Evolutionary conservation across 495 filamentous ascomycete species (phyloP), one percentile per base, ranked within the genome.

Genomic region (Staphylotrichum tortipilum): DNA sequence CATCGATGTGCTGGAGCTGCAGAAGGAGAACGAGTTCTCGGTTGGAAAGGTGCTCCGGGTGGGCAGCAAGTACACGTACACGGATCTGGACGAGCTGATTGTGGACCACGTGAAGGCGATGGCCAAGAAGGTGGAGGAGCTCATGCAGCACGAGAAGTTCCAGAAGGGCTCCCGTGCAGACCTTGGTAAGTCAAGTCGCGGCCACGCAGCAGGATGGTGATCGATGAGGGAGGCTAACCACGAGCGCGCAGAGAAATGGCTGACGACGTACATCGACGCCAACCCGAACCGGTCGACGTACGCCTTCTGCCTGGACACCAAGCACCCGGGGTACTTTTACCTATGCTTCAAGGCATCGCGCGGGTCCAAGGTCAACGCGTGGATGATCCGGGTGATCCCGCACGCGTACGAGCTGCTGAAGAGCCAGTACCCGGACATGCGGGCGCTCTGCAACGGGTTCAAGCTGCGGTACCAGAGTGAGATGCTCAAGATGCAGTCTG

Each of bases 61-160:
- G 34, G 86, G 80, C 12, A 85, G 87, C 38, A 86, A 85, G 60
- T 90, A 89, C 66, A 91, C 76, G 4, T 98, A 98, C 73, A 85
- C 80, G 41, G 92, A 98, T 84, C 71, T 98, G 47, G 92, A 98
- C 68, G 92, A 98, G 68, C 68, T 98, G 68, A 97, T 98, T 57
- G 90, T 90, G 65, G 88, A 89, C 51, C 92, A 98, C 55, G 86
- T 98, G 59, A 91, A 94, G 69, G 86, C 90, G 29, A 96, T 96
- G 91, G 87, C 89, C 24, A 88, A 84, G 71, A 98, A 98, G 71
- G 90, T 96, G 7, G 91, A 95, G 44, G 92, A 98, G 71, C 84
- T 98, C 74, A 88, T 86, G 77, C 71, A 84, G 54, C 79, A 95
- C 68, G 89, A 95, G 56, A 94, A 94, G 65, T 97, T 85, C 65